Conservation (phyloP, 305 asterid species). For the Nicotiana rustica region DNA sequence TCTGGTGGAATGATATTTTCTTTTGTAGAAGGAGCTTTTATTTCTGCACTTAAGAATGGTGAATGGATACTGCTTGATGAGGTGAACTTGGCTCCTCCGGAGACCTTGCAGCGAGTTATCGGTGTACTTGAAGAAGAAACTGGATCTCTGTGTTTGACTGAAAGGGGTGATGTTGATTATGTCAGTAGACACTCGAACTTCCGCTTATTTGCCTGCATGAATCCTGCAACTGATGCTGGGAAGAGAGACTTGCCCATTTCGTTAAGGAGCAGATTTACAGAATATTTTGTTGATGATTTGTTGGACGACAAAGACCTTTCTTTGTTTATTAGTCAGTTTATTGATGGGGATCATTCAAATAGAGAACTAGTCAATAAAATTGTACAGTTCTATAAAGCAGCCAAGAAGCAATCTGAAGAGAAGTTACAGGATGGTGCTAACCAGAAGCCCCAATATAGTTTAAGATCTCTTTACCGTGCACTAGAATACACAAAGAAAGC, state of each 20-base stretch:
- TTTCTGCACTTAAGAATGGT: slow-evolving; percentile 86
- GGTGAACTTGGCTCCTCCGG: slow-evolving; percentile 99
- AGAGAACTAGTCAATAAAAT: slow-evolving; percentile 52
- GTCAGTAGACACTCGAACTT: slow-evolving; percentile 72
- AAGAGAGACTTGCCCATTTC: slow-evolving; percentile 87
- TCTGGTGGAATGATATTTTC: slow-evolving; percentile 93
- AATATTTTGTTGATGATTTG: slow-evolving; percentile 90
- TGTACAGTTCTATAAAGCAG: slow-evolving; percentile 78
- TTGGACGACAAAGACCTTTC: slow-evolving; percentile 85
- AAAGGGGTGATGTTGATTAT: slow-evolving; percentile 90
- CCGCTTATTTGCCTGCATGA: slow-evolving; percentile 98
- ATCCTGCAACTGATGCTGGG: slow-evolving; percentile 99
- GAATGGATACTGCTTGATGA: slow-evolving; percentile 99
- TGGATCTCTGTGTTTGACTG: slow-evolving; percentile 93
- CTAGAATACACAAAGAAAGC: slow-evolving; percentile 79
- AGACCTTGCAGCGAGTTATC: slow-evolving; percentile 88
- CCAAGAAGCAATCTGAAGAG: slow-evolving; percentile 81
- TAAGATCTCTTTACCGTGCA: slow-evolving; percentile 94
- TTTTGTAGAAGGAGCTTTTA: slow-evolving; percentile 95
- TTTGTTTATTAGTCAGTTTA: slow-evolving; percentile 72
- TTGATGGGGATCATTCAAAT: slow-evolving; percentile 58
- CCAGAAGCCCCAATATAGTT: slow-evolving; percentile 97
- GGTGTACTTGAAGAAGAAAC: slow-evolving; percentile 93
- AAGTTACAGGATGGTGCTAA: slow-evolving; percentile 99
- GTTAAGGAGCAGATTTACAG: slow-evolving; percentile 89